These are phyloP conservation scores for Boehmeria nivea DNA, from an alignment of 306 rosid species.

Conservation along the genomic window DNA sequence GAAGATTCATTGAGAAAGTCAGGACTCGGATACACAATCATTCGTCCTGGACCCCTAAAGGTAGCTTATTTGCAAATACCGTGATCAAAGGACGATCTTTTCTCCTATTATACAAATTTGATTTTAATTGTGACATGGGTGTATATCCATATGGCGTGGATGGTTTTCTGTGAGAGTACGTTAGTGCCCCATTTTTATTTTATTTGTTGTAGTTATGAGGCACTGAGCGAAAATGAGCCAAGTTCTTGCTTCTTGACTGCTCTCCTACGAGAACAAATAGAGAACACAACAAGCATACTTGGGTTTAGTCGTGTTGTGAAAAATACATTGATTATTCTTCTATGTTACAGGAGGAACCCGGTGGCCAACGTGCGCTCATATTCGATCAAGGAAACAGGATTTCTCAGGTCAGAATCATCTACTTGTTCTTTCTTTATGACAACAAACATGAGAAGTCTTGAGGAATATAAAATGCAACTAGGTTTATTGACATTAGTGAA, in stretches of 20 bases:
- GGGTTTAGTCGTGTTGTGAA: no score
- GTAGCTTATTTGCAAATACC: slow-evolving; percentile 22
- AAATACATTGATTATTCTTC: not conserved
- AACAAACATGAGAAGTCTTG: not conserved
- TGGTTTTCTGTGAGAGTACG: no score
- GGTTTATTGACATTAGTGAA: not conserved
- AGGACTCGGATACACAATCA: slow-evolving; percentile 90
- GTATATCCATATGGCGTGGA: no score
- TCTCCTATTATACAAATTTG: no score
- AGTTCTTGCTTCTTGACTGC: no score
- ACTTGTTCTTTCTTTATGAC: not conserved
- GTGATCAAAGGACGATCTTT: not conserved
- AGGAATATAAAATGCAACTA: not conserved
- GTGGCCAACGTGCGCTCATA: slow-evolving; percentile 94
- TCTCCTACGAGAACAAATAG: no score
- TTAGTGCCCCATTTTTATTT: no score
- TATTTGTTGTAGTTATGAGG: no score
- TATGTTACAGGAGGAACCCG: slow-evolving; percentile 80
- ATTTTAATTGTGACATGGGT: no score
- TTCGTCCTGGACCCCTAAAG: slow-evolving; percentile 96
- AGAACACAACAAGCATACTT: no score
- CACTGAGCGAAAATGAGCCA: no score
- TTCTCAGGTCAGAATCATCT: slow-evolving; percentile 57
- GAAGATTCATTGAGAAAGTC: slow-evolving; percentile 92
- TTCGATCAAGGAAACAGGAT: slow-evolving; percentile 95